Base-by-base conservation (phyloP, 805 yeast genomes). In the Candida saitoana region DNA sequence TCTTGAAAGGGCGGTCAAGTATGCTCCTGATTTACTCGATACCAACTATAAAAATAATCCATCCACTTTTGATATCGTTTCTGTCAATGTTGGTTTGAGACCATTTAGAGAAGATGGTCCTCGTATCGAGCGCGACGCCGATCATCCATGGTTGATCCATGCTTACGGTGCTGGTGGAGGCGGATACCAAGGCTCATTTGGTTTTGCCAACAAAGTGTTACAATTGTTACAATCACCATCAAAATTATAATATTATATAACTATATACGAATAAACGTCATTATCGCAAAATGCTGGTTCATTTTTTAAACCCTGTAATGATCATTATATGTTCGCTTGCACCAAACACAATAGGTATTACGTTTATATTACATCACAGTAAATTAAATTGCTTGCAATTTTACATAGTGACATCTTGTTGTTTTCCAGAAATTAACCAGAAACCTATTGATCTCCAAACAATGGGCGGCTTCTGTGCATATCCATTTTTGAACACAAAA, bases 141-240 rank as follows among this genome's bases (percentile, higher is more conserved):
- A 45, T 6, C 39, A 47, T 14, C 36, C 34, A 1, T 66, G 72
- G 71, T 54, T 82, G 17, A 70, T 82, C 18, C 88, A 82, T 57
- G 77, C 76, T 51, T 82, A 82, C 56, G 87, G 88, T 2, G 84
- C 87, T 22, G 87, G 79, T 6, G 88, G 88, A 22, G 78, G 86
- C 18, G 93, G 93, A 0, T 84, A 77, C 59, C 95, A 87, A 64
- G 73, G 83, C 3, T 82, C 87, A 2, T 76, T 73, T 45, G 90
- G 88, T 1, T 70, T 79, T 56, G 79, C 85, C 24, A 49, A 54
- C n/a, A 65, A 61, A 44, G 78, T 76, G 3, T 66, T 71, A 6
- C 37, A 32, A 9, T 18, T 51, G 3, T 40, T 51, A 14, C 25
- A 37, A 29, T 29, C 24, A 14, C 9, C 32, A 9, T 29, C 32